These are phyloP conservation scores for Hemisphaericaspora xylofermentans DNA, from an alignment of 1,139 yeast genomes.

Conservation along the genomic window DNA sequence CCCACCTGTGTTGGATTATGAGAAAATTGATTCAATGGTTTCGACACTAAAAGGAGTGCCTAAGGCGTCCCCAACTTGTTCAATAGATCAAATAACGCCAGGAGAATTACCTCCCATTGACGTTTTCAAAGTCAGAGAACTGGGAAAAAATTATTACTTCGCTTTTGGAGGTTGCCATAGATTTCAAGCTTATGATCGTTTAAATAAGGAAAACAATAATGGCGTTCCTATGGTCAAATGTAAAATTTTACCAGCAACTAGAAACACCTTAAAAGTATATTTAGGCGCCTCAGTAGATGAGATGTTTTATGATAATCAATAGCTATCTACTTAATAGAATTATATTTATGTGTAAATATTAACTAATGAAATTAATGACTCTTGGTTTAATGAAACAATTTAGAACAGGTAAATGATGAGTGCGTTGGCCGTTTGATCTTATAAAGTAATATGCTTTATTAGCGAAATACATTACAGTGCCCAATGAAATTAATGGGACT, in stretches of 20 bases:
- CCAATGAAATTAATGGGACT: no score
- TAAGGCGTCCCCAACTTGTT: slow-evolving; percentile 62
- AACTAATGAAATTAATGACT: no score
- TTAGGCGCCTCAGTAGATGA: slow-evolving; percentile 65
- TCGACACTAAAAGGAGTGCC: slow-evolving; percentile 68
- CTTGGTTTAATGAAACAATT: no score
- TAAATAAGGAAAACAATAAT: slow-evolving; percentile 21
- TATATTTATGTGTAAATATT: no score
- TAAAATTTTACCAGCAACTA: slow-evolving; percentile 66
- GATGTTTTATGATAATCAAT: slow-evolving; percentile 42
- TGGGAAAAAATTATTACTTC: slow-evolving; percentile 63
- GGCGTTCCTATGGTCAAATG: slow-evolving; percentile 60
- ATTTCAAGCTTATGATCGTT: slow-evolving; percentile 70
- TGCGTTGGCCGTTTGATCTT: slow-evolving; percentile 5
- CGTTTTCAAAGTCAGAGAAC: slow-evolving; percentile 62
- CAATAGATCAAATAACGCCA: slow-evolving; percentile 50
- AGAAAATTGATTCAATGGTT: slow-evolving; percentile 76
- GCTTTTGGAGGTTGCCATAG: slow-evolving; percentile 88
- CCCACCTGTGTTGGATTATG: slow-evolving; percentile 73
- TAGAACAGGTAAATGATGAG: no score
- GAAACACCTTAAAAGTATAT: slow-evolving; percentile 57
- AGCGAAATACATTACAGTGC: no score
- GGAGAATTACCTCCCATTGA: slow-evolving; percentile 80
- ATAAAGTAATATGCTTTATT: no score
- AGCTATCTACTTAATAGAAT: no score